Conservation (phyloP, 208 protist genomes). For the Trypanosoma avium region DNA sequence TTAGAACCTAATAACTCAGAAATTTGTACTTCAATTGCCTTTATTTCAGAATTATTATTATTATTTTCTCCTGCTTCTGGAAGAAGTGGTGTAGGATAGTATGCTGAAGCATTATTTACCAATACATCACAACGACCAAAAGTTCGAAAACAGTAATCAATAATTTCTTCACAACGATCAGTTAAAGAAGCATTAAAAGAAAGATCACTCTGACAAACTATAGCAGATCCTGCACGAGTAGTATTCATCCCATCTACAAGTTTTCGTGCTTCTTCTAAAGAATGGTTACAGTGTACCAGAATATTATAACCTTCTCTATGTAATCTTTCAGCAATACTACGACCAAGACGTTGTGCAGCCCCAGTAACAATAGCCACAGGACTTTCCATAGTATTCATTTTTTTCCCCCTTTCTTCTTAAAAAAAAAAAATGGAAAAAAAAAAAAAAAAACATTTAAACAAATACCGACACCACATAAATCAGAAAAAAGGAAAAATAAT, state of each 20-base stretch:
- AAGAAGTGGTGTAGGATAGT: slow-evolving; percentile 64
- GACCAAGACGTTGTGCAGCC: slow-evolving; percentile 52
- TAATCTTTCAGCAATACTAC: slow-evolving; percentile 38
- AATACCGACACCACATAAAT: too few species aligned
- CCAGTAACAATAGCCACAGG: slow-evolving; percentile 69
- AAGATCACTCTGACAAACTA: slow-evolving; percentile 11
- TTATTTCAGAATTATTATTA: neutral
- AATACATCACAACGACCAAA: slow-evolving; percentile 79
- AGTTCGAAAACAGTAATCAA: slow-evolving; percentile 42
- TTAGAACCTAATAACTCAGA: slow-evolving; percentile 73
- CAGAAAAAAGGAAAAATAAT: slow-evolving; percentile 15
- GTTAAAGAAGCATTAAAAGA: slow-evolving; percentile 1
- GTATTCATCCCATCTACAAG: slow-evolving; percentile 56
- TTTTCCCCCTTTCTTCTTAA: neutral
- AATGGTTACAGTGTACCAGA: slow-evolving; percentile 59
- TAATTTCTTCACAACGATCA: slow-evolving; percentile 36
- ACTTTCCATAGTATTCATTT: slow-evolving; percentile 1
- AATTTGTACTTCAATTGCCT: slow-evolving; percentile 25
- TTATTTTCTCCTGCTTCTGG: neutral
- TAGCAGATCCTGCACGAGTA: slow-evolving; percentile 38
- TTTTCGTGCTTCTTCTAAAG: slow-evolving; percentile 27
- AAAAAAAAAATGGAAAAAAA: neutral
- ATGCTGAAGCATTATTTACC: slow-evolving; percentile 87
- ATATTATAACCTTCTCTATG: slow-evolving; percentile 54
- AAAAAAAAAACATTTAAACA: slow-evolving; percentile 15